phyloP scores from a whole-genome alignment of 768 basidiomycete genomes.

The Boletus sensibilis region DNA sequence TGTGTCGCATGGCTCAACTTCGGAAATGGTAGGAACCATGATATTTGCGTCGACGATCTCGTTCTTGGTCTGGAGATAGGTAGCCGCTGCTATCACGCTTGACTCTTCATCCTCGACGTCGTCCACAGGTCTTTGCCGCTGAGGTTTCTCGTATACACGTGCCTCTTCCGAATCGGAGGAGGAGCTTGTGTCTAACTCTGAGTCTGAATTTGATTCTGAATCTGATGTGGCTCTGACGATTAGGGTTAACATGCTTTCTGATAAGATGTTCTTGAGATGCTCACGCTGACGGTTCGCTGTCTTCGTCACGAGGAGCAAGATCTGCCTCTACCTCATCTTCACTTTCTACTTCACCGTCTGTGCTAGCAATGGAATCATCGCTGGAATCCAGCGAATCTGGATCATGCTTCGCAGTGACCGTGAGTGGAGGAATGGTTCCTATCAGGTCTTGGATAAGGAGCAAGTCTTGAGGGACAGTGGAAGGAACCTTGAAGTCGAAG shows the following conservation, averaged over 20 bases:
- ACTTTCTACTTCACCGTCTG: conserved; percentile 53
- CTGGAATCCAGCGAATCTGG: conserved; percentile 20
- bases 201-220: conserved; percentile 44
- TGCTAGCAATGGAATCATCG: conserved; percentile 54
- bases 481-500: conserved; percentile 56
- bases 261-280: conserved; percentile 3
- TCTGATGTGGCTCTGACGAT: conserved; percentile 26
- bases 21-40: conserved; percentile 57
- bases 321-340: conserved; percentile 75
- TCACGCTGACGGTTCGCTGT: conserved; percentile 27
- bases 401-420: neutral
- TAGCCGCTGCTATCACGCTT: conserved; percentile 37
- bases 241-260: conserved; percentile 17
- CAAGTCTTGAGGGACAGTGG: conserved; percentile 67
- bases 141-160: conserved; percentile 1
- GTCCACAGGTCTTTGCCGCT: conserved; percentile 7
- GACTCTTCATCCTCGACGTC: conserved; percentile 55
- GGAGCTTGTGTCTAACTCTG: conserved; percentile 19
- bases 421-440: conserved; percentile 31
- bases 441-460: conserved; percentile 70
- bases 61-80: conserved; percentile 65
- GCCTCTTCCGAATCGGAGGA: conserved; percentile 24
- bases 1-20: conserved; percentile 60
- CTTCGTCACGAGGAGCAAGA: conserved; percentile 46
- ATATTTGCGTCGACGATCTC: conserved; percentile 63